These are phyloP conservation scores for Oryza australiensis DNA, from an alignment of 176 grass and related monocot genomes.

Conservation along the genomic window DNA sequence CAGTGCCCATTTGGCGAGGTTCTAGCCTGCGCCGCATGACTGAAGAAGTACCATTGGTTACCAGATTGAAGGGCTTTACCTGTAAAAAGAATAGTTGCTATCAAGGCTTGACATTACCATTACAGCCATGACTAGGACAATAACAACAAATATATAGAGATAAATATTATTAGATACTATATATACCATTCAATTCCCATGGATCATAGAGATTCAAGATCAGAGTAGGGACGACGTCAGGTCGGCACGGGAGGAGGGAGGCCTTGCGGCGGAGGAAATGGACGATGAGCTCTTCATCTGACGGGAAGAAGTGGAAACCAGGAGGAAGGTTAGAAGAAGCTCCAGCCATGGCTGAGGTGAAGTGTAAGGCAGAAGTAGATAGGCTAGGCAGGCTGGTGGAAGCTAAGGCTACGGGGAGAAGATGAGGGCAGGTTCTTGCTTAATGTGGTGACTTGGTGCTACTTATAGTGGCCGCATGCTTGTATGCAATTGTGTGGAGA, in stretches of 20 bases:
- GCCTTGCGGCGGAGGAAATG: conserved; percentile 88
- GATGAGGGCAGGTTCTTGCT: conserved; percentile 39
- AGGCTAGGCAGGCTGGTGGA: conserved; percentile 25
- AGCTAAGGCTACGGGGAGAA: conserved; percentile 28
- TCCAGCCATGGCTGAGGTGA: conserved; percentile 52
- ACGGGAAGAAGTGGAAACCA: conserved; percentile 93
- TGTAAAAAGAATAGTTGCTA: conserved; percentile 39
- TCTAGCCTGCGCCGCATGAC: conserved; percentile 40
- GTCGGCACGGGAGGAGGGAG: conserved; percentile 58
- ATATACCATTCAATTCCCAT: conserved; percentile 80
- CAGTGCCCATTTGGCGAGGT: conserved; percentile 68
- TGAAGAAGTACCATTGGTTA: conserved; percentile 89
- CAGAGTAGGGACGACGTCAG: conserved; percentile 74
- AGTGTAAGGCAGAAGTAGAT: conserved; percentile 33
- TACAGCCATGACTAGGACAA: not conserved
- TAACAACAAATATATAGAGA: not conserved
- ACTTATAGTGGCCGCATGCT: conserved; percentile 50
- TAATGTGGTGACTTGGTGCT: conserved; percentile 44
- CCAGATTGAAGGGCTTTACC: conserved; percentile 81
- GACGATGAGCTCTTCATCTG: conserved; percentile 83
- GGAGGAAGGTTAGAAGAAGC: conserved; percentile 71
- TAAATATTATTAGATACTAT: no score
- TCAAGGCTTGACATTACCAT: conserved; percentile 7
- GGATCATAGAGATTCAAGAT: conserved; percentile 62
- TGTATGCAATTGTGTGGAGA: conserved; percentile 29